These are phyloP conservation scores for Suhomyces faveliae DNA, from an alignment of 805 yeast genomes.

Conservation along the genomic window DNA sequence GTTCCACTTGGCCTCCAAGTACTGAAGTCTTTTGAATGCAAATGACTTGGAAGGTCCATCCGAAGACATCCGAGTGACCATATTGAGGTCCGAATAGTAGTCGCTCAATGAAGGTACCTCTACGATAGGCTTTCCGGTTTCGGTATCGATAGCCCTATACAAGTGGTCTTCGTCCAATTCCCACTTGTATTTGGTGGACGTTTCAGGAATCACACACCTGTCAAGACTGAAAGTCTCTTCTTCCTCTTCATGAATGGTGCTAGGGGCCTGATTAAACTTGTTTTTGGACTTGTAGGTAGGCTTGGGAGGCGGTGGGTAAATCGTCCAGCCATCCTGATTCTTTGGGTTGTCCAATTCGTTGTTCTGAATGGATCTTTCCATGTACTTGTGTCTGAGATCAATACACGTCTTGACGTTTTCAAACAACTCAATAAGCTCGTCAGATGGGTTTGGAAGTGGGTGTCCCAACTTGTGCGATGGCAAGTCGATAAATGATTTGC, in stretches of 20 bases:
- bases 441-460: conserved; percentile 48
- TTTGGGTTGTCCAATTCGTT: conserved; percentile 80
- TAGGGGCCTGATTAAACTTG: conserved; percentile 47
- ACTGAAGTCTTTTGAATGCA: conserved; percentile 91
- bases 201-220: conserved; percentile 55
- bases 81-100: conserved; percentile 79
- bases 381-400: conserved; percentile 73
- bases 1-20: conserved; percentile 96
- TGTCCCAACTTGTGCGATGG: conserved; percentile 20
- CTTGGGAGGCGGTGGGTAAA: conserved; percentile 92
- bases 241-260: conserved; percentile 27
- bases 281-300: conserved; percentile 72
- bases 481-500: conserved; percentile 40
- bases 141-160: conserved; percentile 54
- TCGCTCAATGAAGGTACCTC: conserved; percentile 82
- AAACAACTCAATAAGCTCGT: conserved; percentile 64
- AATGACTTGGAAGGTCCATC: conserved; percentile 97
- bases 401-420: conserved; percentile 64
- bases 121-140: conserved; percentile 39
- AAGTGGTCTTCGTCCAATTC: conserved; percentile 62
- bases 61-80: conserved; percentile 68
- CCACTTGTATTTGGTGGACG: conserved; percentile 40
- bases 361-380: conserved; percentile 62
- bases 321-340: conserved; percentile 66
- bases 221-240: conserved; percentile 59